These are phyloP conservation scores for Chaetoscypha palmicola DNA, from an alignment of 2,329 filamentous ascomycete species.

Conservation along the genomic window DNA sequence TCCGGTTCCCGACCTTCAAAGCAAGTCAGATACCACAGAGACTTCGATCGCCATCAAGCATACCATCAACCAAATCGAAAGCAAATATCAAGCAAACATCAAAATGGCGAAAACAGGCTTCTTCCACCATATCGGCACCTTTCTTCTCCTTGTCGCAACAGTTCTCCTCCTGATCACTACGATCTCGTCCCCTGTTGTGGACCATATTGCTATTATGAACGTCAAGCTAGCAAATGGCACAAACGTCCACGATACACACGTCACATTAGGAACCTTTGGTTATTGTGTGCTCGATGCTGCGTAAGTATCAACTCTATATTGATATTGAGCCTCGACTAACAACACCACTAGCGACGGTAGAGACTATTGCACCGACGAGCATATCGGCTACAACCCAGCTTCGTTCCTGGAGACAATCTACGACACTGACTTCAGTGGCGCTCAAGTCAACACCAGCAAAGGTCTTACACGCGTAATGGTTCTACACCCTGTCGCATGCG, in stretches of 20 bases:
- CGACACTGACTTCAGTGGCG: conserved; percentile 36
- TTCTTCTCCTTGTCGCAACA: conserved; percentile 48
- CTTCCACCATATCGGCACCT: conserved; percentile 50
- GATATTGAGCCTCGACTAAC: not conserved
- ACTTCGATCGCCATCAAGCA: too few species aligned
- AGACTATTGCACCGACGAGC: conserved; percentile 43
- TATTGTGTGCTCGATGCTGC: conserved; percentile 40
- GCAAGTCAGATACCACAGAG: too few species aligned
- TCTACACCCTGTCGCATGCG: conserved; percentile 54
- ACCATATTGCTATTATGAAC: conserved; percentile 46
- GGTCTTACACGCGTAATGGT: conserved; percentile 52
- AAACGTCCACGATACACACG: conserved; percentile 29
- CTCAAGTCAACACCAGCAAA: conserved; percentile 39
- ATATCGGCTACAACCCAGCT: conserved; percentile 51
- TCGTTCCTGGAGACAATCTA: conserved; percentile 34
- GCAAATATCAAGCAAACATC: not conserved
- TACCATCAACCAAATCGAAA: not conserved
- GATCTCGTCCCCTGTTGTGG: conserved; percentile 52
- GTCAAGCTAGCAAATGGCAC: conserved; percentile 39
- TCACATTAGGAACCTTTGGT: conserved; percentile 55
- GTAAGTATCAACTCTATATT: conserved; percentile 2
- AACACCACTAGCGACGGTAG: conserved; percentile 13
- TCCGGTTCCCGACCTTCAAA: too few species aligned
- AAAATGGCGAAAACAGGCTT: conserved; percentile 26
- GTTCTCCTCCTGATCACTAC: conserved; percentile 51